These are phyloP conservation scores for Penicillium sp. DNA, from an alignment of 2,329 filamentous ascomycete species.

Conservation along the genomic window DNA sequence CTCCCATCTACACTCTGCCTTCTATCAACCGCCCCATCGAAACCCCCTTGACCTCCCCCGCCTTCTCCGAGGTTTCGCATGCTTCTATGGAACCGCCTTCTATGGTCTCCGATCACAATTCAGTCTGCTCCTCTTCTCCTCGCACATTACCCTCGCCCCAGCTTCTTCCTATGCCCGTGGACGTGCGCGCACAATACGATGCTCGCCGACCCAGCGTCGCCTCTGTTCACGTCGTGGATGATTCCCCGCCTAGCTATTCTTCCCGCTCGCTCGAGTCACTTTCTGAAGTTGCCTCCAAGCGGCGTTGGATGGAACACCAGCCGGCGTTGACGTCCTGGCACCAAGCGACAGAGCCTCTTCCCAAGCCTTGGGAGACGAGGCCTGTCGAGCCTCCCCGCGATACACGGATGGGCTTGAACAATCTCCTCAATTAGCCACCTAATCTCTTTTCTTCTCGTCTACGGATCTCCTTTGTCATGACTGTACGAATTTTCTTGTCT, in stretches of 20 bases:
- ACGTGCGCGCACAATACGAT: slow-evolving; percentile 46
- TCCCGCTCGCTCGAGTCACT: slow-evolving; percentile 25
- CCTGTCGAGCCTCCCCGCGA: slow-evolving; percentile 33
- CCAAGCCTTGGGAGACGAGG: slow-evolving; percentile 27
- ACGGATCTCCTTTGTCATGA: slow-evolving; percentile 21
- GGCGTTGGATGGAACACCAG: slow-evolving; percentile 33
- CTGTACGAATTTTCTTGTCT: slow-evolving; percentile 24
- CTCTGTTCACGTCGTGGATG: slow-evolving; percentile 27
- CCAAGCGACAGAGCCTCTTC: slow-evolving; percentile 28
- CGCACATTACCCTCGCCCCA: slow-evolving; percentile 46
- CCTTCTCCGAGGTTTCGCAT: slow-evolving; percentile 63
- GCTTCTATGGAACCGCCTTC: slow-evolving; percentile 65
- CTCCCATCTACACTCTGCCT: slow-evolving; percentile 42
- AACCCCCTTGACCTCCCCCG: slow-evolving; percentile 64
- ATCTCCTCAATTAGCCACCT: slow-evolving; percentile 37
- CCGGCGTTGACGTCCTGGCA: slow-evolving; percentile 29
- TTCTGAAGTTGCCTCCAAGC: slow-evolving; percentile 28
- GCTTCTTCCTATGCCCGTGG: slow-evolving; percentile 43
- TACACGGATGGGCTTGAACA: slow-evolving; percentile 43
- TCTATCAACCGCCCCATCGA: slow-evolving; percentile 48
- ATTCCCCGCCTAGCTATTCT: slow-evolving; percentile 24
- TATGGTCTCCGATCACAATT: slow-evolving; percentile 69
- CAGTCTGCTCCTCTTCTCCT: slow-evolving; percentile 63
- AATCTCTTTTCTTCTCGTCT: not conserved
- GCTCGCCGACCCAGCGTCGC: slow-evolving; percentile 34